Conservation (phyloP, 2,329 filamentous ascomycete genomes). For the Proliferodiscus dingleyae region DNA sequence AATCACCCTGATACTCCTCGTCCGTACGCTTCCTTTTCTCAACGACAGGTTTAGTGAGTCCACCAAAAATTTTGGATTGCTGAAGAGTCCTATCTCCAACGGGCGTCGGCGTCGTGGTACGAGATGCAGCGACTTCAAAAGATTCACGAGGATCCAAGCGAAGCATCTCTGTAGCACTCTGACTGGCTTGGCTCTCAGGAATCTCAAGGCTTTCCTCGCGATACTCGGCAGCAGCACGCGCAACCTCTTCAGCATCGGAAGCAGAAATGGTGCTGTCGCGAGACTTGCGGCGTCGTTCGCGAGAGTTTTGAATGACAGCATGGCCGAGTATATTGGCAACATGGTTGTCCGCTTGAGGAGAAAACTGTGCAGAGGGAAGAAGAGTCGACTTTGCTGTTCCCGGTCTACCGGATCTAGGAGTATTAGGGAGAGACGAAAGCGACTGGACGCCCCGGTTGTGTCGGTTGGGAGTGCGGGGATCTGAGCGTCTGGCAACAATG, state of each 20-base stretch:
- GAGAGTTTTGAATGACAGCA: conserved; percentile 37
- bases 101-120: conserved; percentile 33
- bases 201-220: conserved; percentile 56
- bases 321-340: conserved; percentile 33
- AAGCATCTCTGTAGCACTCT: conserved; percentile 70
- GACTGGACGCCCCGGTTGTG: conserved; percentile 77
- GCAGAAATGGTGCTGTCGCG: conserved; percentile 83
- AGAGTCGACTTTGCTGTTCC: conserved; percentile 43
- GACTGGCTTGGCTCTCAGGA: conserved; percentile 70
- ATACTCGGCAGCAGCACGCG: conserved; percentile 41
- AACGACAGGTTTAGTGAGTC: conserved; percentile 51
- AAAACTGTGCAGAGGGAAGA: conserved; percentile 58
- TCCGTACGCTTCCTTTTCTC: conserved; percentile 32
- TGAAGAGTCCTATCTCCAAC: conserved; percentile 40
- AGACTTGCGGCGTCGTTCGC: conserved; percentile 62
- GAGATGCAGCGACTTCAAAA: conserved; percentile 31
- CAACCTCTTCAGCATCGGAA: conserved; percentile 50
- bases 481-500: conserved; percentile 18
- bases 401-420: conserved; percentile 55
- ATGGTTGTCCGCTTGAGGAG: conserved; percentile 54
- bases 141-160: conserved; percentile 48
- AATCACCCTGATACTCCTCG: conserved; percentile 10
- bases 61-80: conserved; percentile 60
- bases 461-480: conserved; percentile 47
- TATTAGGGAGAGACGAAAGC: conserved; percentile 77